Percentiles rank a stretch among this genome's conserved stretches.
phyloP scores from a whole-genome alignment of 192 early-diverging fungal species.

The Backusella liffmaniae region DNA sequence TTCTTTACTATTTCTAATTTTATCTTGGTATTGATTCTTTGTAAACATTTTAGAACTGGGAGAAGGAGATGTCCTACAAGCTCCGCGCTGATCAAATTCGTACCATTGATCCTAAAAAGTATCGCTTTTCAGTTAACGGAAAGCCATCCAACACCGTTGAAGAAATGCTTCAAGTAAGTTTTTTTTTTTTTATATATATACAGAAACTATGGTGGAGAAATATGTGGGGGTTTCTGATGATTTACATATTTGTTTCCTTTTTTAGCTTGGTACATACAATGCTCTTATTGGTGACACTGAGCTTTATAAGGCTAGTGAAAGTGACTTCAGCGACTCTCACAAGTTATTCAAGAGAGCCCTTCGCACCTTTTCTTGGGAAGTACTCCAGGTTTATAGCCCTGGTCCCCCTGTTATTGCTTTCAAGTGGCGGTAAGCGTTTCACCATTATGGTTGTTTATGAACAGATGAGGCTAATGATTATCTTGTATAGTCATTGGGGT shows the following conservation, averaged over 20 bases:
- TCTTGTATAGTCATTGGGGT: slow-evolving; percentile 33
- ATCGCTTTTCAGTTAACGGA: slow-evolving; percentile 43
- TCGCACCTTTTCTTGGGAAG: slow-evolving; percentile 43
- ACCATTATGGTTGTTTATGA: neutral
- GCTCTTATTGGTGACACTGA: slow-evolving; percentile 45
- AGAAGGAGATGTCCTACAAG: slow-evolving; percentile 45
- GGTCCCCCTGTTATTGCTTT: slow-evolving; percentile 41
- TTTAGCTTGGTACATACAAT: slow-evolving; percentile 43
- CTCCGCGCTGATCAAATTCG: slow-evolving; percentile 37
- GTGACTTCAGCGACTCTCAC: slow-evolving; percentile 43
- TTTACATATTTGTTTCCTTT: neutral
- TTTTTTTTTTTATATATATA: neutral
- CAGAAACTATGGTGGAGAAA: neutral
- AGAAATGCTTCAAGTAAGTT: slow-evolving; percentile 37
- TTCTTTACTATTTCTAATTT: neutral
- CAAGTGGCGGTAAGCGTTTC: slow-evolving; percentile 37
- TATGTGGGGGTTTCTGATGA: neutral
- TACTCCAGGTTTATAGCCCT: slow-evolving; percentile 38
- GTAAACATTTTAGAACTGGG: slow-evolving; percentile 39
- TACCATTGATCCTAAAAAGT: slow-evolving; percentile 38
- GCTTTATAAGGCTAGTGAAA: slow-evolving; percentile 38
- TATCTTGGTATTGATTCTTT: slow-evolving; percentile 6
- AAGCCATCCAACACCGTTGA: slow-evolving; percentile 32
- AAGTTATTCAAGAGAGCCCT: slow-evolving; percentile 40
- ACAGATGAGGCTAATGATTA: neutral